Evolutionary conservation across 805 yeast species (phyloP), one percentile per base, ranked within the genome.

Genomic region (Jamesozyma spencerorum): DNA sequence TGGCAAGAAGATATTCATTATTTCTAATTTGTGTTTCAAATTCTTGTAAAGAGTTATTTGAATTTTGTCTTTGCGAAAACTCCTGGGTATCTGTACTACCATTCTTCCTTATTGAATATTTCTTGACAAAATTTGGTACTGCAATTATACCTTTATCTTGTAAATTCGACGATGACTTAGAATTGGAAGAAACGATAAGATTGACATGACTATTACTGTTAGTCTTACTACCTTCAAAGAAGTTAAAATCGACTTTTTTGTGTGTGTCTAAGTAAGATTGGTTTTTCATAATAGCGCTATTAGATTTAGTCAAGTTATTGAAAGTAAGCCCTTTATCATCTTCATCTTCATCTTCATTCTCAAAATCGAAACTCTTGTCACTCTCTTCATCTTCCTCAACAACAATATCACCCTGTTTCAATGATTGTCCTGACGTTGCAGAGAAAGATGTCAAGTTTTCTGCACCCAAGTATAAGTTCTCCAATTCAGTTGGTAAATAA

Each of bases 71-170:
- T 31, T 18, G 20, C 6, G 18, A 15, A 8, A 26, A 32, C 5
- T 4, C 15, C 5, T 18, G 27, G 27, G 22, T 5, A 14, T 20
- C 13, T 18, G 18, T 12, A 11, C 6, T 14, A n/a, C 7, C 10
- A 12, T 6, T 5, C 12, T 13, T 29, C n/a, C n/a, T n/a, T n/a
- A n/a, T n/a, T 3, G 26, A n/a, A 28, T 18, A 36, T 27, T 36
- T 37, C 34, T 39, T 45, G 5, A 40, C 37, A 34, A 47, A 43
- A 38, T 49, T 48, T 20, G 54, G 55, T 12, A 49, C 41, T 2
- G 46, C 46, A 18, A 39, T 18, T 2, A 39, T 15, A 10, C 38
- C 42, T 3, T 5, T 40, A 29, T 5, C 40, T 36, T 19, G 46
- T 43, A 22, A 40, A 19, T 32, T 18, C 18, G 10, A 3, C 30